Base-by-base conservation (phyloP, 768 basidiomycete species). In the Boletus edulis region DNA sequence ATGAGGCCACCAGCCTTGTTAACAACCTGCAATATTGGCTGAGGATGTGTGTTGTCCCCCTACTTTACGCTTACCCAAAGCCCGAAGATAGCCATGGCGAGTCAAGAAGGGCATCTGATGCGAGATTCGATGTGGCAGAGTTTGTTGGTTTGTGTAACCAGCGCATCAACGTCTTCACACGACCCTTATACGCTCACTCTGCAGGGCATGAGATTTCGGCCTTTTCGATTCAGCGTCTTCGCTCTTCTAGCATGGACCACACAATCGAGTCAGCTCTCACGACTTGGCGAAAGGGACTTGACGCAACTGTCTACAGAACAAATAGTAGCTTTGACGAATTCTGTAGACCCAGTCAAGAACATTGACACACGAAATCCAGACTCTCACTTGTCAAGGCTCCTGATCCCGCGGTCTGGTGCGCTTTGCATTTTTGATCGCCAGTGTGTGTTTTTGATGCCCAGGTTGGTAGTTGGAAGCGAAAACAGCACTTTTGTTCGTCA, bases 1-100 rank as follows among this genome's bases (percentile, higher is more conserved):
- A 98, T 89, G 34, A 98, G 81, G 8, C 97, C 97, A 27, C 97
- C 97, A 14, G 97, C 97, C 77, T 98, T 98, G 73, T 98, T 98
- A 66, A 98, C 96, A 53, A 98, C 84, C 91, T 94, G 69, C 55
- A 70, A 18, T 37, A 27, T 13, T 43, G 24, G 27, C 49, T 58
- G 42, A 49, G 64, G 44, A 37, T 20, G 34, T 8, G 39, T 46
- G 1, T 47, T 12, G 14, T 52, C 38, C 45, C 49, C 15, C 34
- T n/a, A 31, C 11, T 39, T 35, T 49, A 48, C 41, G 67, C 77
- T 49, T 74, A 89, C 91, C 91, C 91, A 93, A 49, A 93, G 82
- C 64, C 87, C 83, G 66, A 81, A 90, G 68, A 92, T 83, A 54
- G 86, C 79, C 91, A 93, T 93, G 40, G 34, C n/a, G 34, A 42